Evolutionary conservation across 1,139 yeast genomes (phyloP).

Genomic region (Martiniozyma asiatica): DNA sequence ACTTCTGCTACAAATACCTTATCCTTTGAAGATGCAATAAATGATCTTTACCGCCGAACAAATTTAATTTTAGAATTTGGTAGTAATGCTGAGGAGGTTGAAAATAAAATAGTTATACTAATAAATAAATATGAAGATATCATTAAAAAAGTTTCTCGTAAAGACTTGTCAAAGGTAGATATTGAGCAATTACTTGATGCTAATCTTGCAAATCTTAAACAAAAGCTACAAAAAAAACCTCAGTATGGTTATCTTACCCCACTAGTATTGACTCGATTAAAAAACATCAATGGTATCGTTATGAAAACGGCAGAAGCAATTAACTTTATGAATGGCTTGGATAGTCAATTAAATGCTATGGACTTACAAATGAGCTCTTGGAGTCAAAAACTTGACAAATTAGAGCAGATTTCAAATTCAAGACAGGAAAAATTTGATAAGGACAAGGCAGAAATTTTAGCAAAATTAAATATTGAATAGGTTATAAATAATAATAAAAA

Average conservation of each 20-base stretch:
- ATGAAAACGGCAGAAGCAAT: constrained; percentile 7
- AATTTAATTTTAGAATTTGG: constrained; percentile 13
- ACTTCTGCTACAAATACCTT: constrained; percentile 1
- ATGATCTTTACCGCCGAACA: constrained; percentile 16
- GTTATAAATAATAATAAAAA: neutral
- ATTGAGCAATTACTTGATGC: constrained; percentile 11
- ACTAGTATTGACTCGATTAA: constrained; percentile 11
- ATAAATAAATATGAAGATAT: constrained; percentile 8
- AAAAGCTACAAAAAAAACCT: constrained; percentile 12
- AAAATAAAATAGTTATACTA: constrained; percentile 9
- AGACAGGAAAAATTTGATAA: constrained; percentile 7
- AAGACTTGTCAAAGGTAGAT: no score
- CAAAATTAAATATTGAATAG: neutral
- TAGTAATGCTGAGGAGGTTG: constrained; percentile 8
- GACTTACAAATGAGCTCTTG: constrained; percentile 12
- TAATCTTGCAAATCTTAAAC: constrained; percentile 12
- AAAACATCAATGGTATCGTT: constrained; percentile 11
- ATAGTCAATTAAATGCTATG: constrained; percentile 10
- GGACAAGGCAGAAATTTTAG: constrained; percentile 7
- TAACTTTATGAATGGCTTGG: constrained; percentile 9
- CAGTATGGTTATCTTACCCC: constrained; percentile 11
- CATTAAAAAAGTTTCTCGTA: no score
- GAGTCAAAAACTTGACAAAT: constrained; percentile 12
- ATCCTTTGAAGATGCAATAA: constrained; percentile 15
- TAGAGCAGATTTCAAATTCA: constrained; percentile 9